Base-by-base conservation (phyloP, 495 filamentous ascomycete genomes). In the Evansstolkia leycettana region DNA sequence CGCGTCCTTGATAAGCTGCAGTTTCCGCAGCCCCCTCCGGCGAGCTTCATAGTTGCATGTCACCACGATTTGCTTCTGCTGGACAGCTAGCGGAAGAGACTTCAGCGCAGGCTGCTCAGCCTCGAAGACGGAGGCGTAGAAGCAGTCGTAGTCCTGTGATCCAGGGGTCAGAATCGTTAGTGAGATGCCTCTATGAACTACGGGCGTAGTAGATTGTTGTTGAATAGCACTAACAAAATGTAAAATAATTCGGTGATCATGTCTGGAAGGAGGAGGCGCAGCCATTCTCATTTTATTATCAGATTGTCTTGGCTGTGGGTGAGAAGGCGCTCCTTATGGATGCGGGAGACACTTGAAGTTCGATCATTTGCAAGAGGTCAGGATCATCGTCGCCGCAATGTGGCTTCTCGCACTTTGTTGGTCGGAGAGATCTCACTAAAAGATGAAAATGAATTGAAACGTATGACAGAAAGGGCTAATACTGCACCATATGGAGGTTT, bases 1-100 rank as follows among this genome's bases (percentile, higher is more conserved):
- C 2, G 88, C 89, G 43, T 94, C 84, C 31, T 60, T 67, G 55
- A 94, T 80, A 25, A 83, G 65, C 58, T 87, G 82, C 18, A 95
- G 65, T 62, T 96, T 94, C 57, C 69, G 69, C 26, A 94, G 65
- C 17, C 89, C 89, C 23, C 75, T 64, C 19, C 64, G 48, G 5
- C 89, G 73, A 5, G 89, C 89, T 49, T 81, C 84, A 52, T 94
- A 94, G 58, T 96, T 94, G 68, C 86, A 94, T 3, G 89, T 96
- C 28, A 87, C 88, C 17, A 94, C 73, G 29, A 94, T 93, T 47
- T 84, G 80, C 60, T 94, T 94, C 60, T 84, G 80, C 51, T 82
- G 76, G 24, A 84, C 76, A 30, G 76, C 79, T 29, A 94, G 59
- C 7, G 86, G 85, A 27, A 80, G 56, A 1, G 70, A 60, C 42